A percentile compares a stretch with the other conserved stretches of the same genome.
Conservation (phyloP, 345 rosid species). For the Conringia planisiliqua region DNA sequence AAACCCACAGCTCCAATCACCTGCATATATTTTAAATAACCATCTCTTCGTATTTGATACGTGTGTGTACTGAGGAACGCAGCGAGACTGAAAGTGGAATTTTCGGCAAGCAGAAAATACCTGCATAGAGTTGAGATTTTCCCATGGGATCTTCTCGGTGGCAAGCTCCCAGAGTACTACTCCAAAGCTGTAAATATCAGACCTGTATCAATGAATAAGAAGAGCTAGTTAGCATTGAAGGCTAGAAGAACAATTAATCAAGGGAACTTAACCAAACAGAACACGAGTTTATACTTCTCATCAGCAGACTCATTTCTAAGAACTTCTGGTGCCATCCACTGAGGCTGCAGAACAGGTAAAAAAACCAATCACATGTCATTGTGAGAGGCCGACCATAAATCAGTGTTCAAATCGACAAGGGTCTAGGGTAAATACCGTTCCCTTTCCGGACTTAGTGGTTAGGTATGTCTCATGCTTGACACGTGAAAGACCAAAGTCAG, state of each 20-base stretch:
- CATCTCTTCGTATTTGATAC: slow-evolving; percentile 11
- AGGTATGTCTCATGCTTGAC: slow-evolving; percentile 80
- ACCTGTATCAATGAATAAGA: slow-evolving; percentile 46
- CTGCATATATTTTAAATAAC: slow-evolving; percentile 46
- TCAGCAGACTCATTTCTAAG: slow-evolving; percentile 92
- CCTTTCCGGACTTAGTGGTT: slow-evolving; percentile 74
- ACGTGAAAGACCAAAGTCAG: slow-evolving; percentile 97
- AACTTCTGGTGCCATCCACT: slow-evolving; percentile 99
- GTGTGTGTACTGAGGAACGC: not conserved
- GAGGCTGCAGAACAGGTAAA: slow-evolving; percentile 58
- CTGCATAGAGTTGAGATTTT: slow-evolving; percentile 91
- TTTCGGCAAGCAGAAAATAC: too few relatives aligned
- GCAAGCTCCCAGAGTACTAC: slow-evolving; percentile 92
- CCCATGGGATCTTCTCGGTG: slow-evolving; percentile 97
- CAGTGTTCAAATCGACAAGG: not conserved
- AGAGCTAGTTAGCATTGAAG: not conserved
- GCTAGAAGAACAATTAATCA: not conserved
- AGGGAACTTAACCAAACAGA: not conserved
- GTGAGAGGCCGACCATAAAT: not conserved
- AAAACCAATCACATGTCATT: not conserved
- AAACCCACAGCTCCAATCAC: slow-evolving; percentile 82
- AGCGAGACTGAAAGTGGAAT: not conserved
- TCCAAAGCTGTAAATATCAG: slow-evolving; percentile 90
- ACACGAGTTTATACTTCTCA: slow-evolving; percentile 63
- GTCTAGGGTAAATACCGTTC: slow-evolving; percentile 55